A percentile compares a stretch with the other conserved stretches of the same genome.
Conservation (phyloP, 139 green algal species). For the Dunaliella sp. region DNA sequence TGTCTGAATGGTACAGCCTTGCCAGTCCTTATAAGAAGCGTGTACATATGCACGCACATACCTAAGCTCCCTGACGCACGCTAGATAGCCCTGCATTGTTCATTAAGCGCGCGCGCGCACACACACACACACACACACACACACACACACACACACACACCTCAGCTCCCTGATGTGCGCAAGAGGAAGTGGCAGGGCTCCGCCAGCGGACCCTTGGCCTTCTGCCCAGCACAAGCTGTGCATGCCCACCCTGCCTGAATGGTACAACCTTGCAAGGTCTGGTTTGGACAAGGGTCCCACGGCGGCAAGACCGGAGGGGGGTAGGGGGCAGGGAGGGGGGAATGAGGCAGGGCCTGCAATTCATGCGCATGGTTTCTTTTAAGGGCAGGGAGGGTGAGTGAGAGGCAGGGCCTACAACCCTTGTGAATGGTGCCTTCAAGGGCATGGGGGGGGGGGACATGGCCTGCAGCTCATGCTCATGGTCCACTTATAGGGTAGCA, state of each 20-base stretch:
- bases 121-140: too few relatives aligned
- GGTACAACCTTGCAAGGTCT: slow-evolving; percentile 60
- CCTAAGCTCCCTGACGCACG: slow-evolving; percentile 15
- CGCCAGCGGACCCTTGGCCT: slow-evolving; percentile 57
- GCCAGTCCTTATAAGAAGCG: too few relatives aligned
- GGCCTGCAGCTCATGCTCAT: too few relatives aligned
- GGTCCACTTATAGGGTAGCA: background rate
- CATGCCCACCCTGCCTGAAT: slow-evolving; percentile 37
- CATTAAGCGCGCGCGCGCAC: too few relatives aligned
- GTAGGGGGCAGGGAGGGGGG: background rate
- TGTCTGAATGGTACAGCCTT: too few relatives aligned
- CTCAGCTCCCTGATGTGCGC: slow-evolving; percentile 72
- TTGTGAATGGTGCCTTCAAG: too few relatives aligned
- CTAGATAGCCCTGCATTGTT: too few relatives aligned
- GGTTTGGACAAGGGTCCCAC: slow-evolving; percentile 73
- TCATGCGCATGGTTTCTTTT: too few relatives aligned
- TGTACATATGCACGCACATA: background rate
- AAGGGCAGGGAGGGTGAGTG: too few relatives aligned
- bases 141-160: slow-evolving; percentile 40
- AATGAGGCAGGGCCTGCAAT: slow-evolving; percentile 4
- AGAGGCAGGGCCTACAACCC: too few relatives aligned
- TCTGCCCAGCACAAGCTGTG: slow-evolving; percentile 57
- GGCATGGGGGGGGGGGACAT: too few relatives aligned
- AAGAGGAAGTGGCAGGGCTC: slow-evolving; percentile 26
- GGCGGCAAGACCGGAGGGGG: slow-evolving; percentile 26